Conservation (phyloP, 2,329 filamentous ascomycete genomes). For the Thielaviopsis populi region DNA sequence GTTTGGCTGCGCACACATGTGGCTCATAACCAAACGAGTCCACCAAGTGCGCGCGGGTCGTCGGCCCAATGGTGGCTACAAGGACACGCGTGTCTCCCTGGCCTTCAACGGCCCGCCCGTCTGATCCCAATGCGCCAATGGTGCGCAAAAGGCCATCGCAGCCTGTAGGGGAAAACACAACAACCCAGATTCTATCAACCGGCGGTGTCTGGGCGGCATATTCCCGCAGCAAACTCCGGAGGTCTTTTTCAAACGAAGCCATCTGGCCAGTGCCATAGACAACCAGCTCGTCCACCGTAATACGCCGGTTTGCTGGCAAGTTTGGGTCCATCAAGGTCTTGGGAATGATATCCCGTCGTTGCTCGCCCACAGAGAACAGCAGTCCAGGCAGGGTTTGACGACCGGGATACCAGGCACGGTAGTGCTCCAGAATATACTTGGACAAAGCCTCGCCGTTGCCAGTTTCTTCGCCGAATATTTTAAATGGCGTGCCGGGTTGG, state of each 20-base stretch:
- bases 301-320: constrained; percentile 35
- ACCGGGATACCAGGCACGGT: constrained; percentile 38
- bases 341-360: constrained; percentile 79
- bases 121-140: constrained; percentile 36
- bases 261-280: constrained; percentile 80
- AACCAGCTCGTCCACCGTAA: constrained; percentile 61
- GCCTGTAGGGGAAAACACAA: constrained; percentile 47
- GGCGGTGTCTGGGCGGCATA: constrained; percentile 51
- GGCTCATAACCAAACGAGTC: constrained; percentile 51
- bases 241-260: constrained; percentile 58
- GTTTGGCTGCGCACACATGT: constrained; percentile 66
- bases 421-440: constrained; percentile 63
- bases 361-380: constrained; percentile 81
- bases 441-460: constrained; percentile 76
- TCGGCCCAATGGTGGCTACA: constrained; percentile 84
- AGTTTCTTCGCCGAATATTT: constrained; percentile 63
- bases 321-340: constrained; percentile 50
- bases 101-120: constrained; percentile 16
- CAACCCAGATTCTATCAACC: constrained; percentile 33
- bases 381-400: constrained; percentile 42
- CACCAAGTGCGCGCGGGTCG: constrained; percentile 61
- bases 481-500: constrained; percentile 27
- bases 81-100: constrained; percentile 30
- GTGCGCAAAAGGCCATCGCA: constrained; percentile 46
- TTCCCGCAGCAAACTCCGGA: constrained; percentile 35